Conservation (phyloP, 495 filamentous ascomycete species). For the Thozetella sp. region DNA sequence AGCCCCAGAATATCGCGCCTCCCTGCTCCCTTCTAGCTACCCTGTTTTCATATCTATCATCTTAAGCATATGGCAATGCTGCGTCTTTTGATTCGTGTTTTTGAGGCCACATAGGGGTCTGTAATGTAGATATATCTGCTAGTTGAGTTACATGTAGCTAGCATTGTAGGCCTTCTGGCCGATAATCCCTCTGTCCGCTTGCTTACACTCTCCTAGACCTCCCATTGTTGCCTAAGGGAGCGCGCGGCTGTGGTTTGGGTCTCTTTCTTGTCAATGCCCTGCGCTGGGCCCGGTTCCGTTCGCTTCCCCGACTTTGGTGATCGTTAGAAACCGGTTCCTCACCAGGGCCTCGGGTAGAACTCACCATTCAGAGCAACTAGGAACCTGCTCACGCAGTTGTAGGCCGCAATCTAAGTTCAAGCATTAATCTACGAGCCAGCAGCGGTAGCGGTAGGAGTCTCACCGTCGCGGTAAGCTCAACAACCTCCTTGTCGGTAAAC, state of each 20-base stretch:
- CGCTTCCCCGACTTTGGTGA: constrained; percentile 45
- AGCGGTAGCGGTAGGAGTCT: constrained; percentile 8
- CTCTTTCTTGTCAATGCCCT: constrained; percentile 19
- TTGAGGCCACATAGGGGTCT: no score
- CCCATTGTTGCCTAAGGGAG: no score
- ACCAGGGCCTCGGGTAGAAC: constrained; percentile 19
- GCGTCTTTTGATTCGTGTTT: no score
- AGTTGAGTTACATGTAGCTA: no score
- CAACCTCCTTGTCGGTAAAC: constrained; percentile 69
- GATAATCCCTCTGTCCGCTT: no score
- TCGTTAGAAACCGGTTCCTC: constrained; percentile 6
- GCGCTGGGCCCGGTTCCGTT: constrained; percentile 44
- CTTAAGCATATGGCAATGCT: no score
- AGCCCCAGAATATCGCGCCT: neutral
- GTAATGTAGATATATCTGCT: no score
- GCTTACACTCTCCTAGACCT: no score
- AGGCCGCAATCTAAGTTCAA: constrained; percentile 58
- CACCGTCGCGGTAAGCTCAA: constrained; percentile 78
- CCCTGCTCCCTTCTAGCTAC: neutral
- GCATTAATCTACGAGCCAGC: no score
- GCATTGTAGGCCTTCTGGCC: no score
- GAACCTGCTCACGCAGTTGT: constrained; percentile 87
- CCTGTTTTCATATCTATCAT: no score
- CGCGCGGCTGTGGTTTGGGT: no score
- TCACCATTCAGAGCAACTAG: constrained; percentile 79